Conservation (phyloP, 192 early-diverging fungal genomes). For the Backusella mclennaniae region DNA sequence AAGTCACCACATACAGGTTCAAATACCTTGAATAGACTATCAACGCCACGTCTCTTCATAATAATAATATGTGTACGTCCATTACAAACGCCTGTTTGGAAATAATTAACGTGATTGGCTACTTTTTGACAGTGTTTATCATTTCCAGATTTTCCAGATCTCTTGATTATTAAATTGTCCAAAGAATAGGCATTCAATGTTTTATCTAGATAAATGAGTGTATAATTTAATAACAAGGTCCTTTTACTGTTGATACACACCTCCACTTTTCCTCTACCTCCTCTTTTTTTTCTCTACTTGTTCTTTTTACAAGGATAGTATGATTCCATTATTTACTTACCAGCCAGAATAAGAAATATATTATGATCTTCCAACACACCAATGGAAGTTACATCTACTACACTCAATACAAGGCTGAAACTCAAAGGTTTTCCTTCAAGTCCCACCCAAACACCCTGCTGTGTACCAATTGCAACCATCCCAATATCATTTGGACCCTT, state of each 20-base stretch:
- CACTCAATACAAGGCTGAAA: slow-evolving; percentile 35
- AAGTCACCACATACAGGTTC: slow-evolving; percentile 37
- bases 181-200: slow-evolving; percentile 71
- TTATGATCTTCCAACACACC: slow-evolving; percentile 80
- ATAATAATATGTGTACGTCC: slow-evolving; percentile 54
- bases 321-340: slow-evolving; percentile 42
- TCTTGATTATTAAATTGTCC: slow-evolving; percentile 70
- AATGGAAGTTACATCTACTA: slow-evolving; percentile 67
- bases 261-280: not conserved
- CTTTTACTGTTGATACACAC: too few species aligned
- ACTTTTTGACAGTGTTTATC: slow-evolving; percentile 45
- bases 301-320: not conserved
- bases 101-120: slow-evolving; percentile 59
- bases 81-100: slow-evolving; percentile 66
- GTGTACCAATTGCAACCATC: slow-evolving; percentile 80
- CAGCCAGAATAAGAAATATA: slow-evolving; percentile 79
- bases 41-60: slow-evolving; percentile 23
- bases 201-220: slow-evolving; percentile 54
- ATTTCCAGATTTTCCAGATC: slow-evolving; percentile 37
- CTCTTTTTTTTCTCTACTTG: not conserved
- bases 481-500: slow-evolving; percentile 43
- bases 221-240: slow-evolving; percentile 30
- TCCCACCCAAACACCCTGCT: slow-evolving; percentile 79
- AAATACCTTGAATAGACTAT: slow-evolving; percentile 32
- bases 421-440: slow-evolving; percentile 51